Conservation (phyloP, 2,329 filamentous ascomycete genomes). For the Lecanosticta acicola region DNA sequence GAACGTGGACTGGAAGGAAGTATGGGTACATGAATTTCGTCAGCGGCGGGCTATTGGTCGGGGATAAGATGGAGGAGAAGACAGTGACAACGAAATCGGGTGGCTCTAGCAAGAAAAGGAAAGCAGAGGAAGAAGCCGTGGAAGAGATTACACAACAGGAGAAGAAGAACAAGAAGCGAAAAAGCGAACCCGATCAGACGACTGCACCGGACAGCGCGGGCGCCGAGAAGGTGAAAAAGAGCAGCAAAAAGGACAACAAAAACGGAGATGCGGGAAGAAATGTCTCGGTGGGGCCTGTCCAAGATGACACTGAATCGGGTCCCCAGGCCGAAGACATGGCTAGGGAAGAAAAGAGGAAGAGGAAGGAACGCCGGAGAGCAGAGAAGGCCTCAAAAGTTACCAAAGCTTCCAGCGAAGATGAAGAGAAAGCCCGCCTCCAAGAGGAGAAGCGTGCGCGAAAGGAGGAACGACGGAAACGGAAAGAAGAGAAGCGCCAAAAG, state of each 20-base stretch:
- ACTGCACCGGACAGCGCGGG: no score
- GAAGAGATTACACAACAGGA: slow-evolving; percentile 26
- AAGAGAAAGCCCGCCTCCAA: slow-evolving; percentile 36
- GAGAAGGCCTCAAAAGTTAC: slow-evolving; percentile 13
- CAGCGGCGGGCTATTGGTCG: slow-evolving; percentile 67
- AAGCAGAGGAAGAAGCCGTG: slow-evolving; percentile 17
- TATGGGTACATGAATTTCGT: slow-evolving; percentile 83
- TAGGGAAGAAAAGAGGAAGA: slow-evolving; percentile 41
- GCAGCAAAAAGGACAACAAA: slow-evolving; percentile 3
- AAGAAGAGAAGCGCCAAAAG: slow-evolving; percentile 47
- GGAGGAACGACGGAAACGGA: slow-evolving; percentile 43
- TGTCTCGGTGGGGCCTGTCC: not conserved
- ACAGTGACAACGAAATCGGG: slow-evolving; percentile 37
- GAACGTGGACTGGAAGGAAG: slow-evolving; percentile 66
- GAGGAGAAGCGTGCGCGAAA: slow-evolving; percentile 44
- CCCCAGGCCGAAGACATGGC: slow-evolving; percentile 20
- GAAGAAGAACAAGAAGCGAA: slow-evolving; percentile 28
- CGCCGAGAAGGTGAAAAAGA: slow-evolving; percentile 5
- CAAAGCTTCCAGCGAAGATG: slow-evolving; percentile 14
- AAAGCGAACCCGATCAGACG: not conserved
- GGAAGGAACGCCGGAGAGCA: slow-evolving; percentile 21
- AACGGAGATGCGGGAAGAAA: slow-evolving; percentile 4
- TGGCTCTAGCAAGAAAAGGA: slow-evolving; percentile 28
- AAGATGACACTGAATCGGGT: slow-evolving; percentile 5
- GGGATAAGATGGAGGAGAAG: slow-evolving; percentile 48